Conservation (phyloP, 2,329 filamentous ascomycete species). For the Calonectria fujianensis region DNA sequence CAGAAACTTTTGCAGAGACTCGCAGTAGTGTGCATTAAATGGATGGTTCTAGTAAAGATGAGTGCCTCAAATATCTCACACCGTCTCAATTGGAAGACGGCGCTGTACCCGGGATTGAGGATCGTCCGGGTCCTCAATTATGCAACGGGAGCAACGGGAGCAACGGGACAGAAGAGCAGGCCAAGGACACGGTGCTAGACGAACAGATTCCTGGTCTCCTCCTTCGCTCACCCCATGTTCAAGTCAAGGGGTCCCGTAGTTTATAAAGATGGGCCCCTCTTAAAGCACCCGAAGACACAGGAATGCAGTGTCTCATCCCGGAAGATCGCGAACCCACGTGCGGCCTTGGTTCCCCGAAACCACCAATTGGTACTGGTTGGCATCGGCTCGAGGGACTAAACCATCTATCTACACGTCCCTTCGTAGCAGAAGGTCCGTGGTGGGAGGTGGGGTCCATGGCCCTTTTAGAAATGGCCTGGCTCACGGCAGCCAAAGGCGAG, state of each 20-base stretch:
- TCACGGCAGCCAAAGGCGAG: background rate
- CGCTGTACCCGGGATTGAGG: background rate
- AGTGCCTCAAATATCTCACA: background rate
- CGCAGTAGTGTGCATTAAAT: constrained; percentile 20
- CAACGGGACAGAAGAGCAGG: background rate
- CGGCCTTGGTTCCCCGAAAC: constrained; percentile 2
- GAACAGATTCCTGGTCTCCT: background rate
- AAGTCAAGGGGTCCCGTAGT: background rate
- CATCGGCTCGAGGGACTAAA: constrained; percentile 7
- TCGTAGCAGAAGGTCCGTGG: constrained; percentile 19
- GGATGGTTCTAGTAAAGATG: constrained; percentile 15
- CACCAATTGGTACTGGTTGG: background rate
- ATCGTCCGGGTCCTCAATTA: background rate
- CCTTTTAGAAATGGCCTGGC: constrained; percentile 12
- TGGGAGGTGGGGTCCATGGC: constrained; percentile 12
- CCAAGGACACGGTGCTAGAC: background rate
- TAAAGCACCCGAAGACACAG: background rate
- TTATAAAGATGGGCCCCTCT: background rate
- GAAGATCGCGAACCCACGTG: constrained; percentile 1
- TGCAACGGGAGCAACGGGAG: constrained; percentile 13
- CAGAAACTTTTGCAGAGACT: constrained; percentile 15
- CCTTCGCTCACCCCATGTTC: background rate
- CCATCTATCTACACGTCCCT: constrained; percentile 9
- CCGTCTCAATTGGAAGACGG: background rate
- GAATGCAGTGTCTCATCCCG: constrained; percentile 17